Conservation (phyloP, 805 yeast species). For the Myxozyma sirexii region DNA sequence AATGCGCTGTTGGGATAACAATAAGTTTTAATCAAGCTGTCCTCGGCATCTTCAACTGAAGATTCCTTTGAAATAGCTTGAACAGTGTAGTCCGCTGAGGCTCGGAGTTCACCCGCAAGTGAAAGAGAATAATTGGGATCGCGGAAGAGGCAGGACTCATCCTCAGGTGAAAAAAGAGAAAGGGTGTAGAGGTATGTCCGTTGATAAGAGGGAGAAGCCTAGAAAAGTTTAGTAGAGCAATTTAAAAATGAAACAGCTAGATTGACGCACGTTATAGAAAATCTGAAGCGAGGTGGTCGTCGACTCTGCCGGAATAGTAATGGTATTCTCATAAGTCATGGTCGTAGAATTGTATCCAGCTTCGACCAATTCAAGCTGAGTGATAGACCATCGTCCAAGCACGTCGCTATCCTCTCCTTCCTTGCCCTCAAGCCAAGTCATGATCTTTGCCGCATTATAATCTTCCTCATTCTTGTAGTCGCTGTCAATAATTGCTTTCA, state of each 20-base stretch:
- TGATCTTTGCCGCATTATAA: slow-evolving; percentile 2
- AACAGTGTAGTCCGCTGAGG: not conserved
- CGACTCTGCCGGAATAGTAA: not conserved
- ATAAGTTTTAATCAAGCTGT: not conserved
- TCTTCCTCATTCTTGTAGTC: not conserved
- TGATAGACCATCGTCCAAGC: slow-evolving; percentile 1
- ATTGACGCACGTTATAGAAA: not conserved
- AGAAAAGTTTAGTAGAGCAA: not conserved
- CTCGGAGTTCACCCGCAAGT: slow-evolving; percentile 7
- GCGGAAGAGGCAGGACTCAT: not conserved
- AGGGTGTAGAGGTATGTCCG: slow-evolving; percentile 1
- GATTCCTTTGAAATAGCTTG: slow-evolving; percentile 1
- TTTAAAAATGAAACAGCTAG: not conserved
- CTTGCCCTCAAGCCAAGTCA: not conserved
- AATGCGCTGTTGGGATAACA: not conserved
- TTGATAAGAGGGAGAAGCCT: slow-evolving; percentile 4
- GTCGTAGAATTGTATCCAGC: not conserved
- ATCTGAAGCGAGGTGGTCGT: not conserved
- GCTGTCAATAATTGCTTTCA: slow-evolving; percentile 1
- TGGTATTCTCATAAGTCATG: not conserved
- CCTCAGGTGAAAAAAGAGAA: not conserved
- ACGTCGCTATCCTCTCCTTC: not conserved
- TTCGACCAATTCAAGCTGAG: not conserved
- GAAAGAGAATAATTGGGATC: slow-evolving; percentile 2
- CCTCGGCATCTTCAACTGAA: not conserved